These are phyloP conservation scores for Zymoseptoria pseudotritici DNA, from an alignment of 2,329 filamentous ascomycete genomes.

Conservation along the genomic window DNA sequence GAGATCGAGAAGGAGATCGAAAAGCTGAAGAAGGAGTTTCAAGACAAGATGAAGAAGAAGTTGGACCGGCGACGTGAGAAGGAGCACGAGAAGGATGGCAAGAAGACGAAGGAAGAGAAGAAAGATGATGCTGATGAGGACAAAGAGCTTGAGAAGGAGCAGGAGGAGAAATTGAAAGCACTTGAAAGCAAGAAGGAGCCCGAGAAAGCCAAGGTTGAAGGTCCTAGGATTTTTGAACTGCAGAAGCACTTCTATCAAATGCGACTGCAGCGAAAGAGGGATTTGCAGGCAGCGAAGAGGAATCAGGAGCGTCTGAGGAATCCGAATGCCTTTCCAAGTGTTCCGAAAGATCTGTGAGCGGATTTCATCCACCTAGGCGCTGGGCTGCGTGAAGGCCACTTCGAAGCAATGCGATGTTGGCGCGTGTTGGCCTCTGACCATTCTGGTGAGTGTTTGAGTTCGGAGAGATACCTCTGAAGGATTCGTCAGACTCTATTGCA, in stretches of 20 bases:
- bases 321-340: slow-evolving; percentile 74
- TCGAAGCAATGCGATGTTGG: too few relatives aligned
- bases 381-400: neutral
- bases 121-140: slow-evolving; percentile 59
- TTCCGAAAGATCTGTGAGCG: slow-evolving; percentile 47
- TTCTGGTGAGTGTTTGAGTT: neutral
- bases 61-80: slow-evolving; percentile 34
- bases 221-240: slow-evolving; percentile 73
- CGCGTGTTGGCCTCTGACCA: neutral
- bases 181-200: slow-evolving; percentile 47
- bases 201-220: slow-evolving; percentile 56
- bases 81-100: slow-evolving; percentile 47
- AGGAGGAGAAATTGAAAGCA: slow-evolving; percentile 37
- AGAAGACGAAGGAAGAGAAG: slow-evolving; percentile 69
- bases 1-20: slow-evolving; percentile 44
- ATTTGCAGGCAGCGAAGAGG: slow-evolving; percentile 69
- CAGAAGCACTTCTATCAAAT: slow-evolving; percentile 89
- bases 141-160: slow-evolving; percentile 33
- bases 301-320: slow-evolving; percentile 75
- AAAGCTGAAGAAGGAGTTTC: slow-evolving; percentile 43
- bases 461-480: neutral
- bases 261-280: slow-evolving; percentile 69
- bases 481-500: neutral
- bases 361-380: neutral
- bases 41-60: slow-evolving; percentile 41